Conservation (phyloP, 192 early-diverging fungal genomes). For the Podila horticola region DNA sequence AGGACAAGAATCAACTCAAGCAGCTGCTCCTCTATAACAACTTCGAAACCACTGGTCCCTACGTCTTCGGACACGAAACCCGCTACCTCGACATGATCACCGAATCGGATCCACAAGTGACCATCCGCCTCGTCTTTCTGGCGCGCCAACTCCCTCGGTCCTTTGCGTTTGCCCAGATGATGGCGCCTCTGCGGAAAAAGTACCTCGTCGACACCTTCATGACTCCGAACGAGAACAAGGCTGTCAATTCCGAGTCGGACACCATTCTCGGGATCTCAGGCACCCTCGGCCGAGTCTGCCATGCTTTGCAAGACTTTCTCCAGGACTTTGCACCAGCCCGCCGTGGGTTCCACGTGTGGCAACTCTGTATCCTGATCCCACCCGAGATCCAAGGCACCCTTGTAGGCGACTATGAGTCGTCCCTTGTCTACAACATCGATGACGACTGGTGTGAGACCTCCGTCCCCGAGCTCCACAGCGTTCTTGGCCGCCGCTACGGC, state of each 20-base stretch:
- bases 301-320: slow-evolving; percentile 15
- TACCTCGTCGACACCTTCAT: slow-evolving; percentile 30
- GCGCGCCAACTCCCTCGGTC: slow-evolving; percentile 29
- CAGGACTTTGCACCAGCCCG: neutral
- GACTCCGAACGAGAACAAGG: slow-evolving; percentile 16
- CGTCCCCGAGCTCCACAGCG: slow-evolving; percentile 6
- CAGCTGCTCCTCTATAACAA: too few species aligned
- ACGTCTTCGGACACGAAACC: too few species aligned
- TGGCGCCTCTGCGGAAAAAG: neutral
- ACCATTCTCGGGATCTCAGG: slow-evolving; percentile 28
- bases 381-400: neutral
- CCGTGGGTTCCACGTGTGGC: slow-evolving; percentile 4
- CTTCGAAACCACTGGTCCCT: too few species aligned
- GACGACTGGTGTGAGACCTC: neutral
- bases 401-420: neutral
- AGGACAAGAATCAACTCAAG: too few species aligned
- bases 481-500: slow-evolving; percentile 4
- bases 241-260: slow-evolving; percentile 2
- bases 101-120: neutral
- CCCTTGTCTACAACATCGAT: neutral
- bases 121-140: slow-evolving; percentile 23
- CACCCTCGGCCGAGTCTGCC: slow-evolving; percentile 11
- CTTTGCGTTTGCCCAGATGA: slow-evolving; percentile 5
- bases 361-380: slow-evolving; percentile 14
- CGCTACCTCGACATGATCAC: slow-evolving; percentile 7